Evolutionary conservation across 2,329 filamentous ascomycete species (phyloP), one percentile per base, ranked within the genome.

Genomic region (Cryphonectria naterciae): DNA sequence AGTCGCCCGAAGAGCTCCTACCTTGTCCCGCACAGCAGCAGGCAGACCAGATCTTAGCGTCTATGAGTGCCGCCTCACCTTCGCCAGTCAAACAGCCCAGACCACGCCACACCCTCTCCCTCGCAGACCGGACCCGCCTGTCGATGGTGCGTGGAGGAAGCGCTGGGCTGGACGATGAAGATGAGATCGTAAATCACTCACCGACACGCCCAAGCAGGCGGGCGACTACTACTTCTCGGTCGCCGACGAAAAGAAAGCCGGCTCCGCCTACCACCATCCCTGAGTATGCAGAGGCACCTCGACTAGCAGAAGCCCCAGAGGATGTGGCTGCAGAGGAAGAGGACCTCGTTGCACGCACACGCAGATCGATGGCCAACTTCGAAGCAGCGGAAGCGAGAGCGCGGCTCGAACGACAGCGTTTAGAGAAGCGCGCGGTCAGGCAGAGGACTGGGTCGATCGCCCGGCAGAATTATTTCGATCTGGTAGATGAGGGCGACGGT

Each of bases 41-140:
- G 72, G 87, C 87, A 0, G 85, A 90, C 70, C 81, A 86, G 56
- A 90, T 90, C 58, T 78, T 90, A 5, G 84, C 84, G 17, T 87
- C 85, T 0, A 86, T 90, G 77, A 81, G 84, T 35, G 83, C 83
- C 62, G 82, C 83, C 0, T 89, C 88, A 1, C 88, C 88, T 0
- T 90, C 89, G 0, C 89, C 89, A 0, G 77, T 81, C 60, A 90
- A 89, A 74, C 78, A 77, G 19, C 52, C 74, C 2, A 86, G 83
- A 70, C 81, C 83, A 0, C 84, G 88, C 0, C 88, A 88, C 66
- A 86, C 85, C 0, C 80, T 91, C 11, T 90, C 91, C 0, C 85
- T 96, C 0, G 87, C 91, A 4, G 94, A 97, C 77, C 91, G 94
- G 64, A 97, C 95, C 0, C 89, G 92, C 25, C 85, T 94, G 68